Percentiles rank a stretch among this genome's conserved stretches.
phyloP scores from a whole-genome alignment of 2,329 filamentous ascomycete species.

The Colletotrichum lentis region DNA sequence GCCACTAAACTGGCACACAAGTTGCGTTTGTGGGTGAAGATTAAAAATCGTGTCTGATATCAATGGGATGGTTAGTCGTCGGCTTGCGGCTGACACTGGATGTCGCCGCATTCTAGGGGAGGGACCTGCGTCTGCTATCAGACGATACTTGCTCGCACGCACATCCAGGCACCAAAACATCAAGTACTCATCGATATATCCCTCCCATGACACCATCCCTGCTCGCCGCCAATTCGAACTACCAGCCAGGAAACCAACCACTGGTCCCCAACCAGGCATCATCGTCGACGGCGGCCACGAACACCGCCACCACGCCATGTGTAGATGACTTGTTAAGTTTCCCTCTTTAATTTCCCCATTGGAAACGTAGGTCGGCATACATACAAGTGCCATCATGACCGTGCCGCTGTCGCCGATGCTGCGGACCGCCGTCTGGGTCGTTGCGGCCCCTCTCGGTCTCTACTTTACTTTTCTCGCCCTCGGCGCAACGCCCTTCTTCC shows the following conservation, averaged over 20 bases:
- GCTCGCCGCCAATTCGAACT: conserved; percentile 36
- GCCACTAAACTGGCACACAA: too few relatives aligned
- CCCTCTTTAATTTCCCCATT: not conserved
- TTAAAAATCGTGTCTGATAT: conserved; percentile 12
- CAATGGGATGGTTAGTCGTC: conserved; percentile 25
- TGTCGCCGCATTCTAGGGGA: conserved; percentile 31
- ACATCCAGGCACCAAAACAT: fast-evolving
- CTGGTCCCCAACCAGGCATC: conserved; percentile 20
- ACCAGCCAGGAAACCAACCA: conserved; percentile 20
- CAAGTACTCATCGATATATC: conserved; percentile 12
- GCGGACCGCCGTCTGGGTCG: conserved; percentile 58
- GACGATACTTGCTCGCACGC: not conserved
- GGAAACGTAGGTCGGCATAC: too few relatives aligned
- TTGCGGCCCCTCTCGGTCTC: conserved; percentile 67
- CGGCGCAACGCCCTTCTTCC: conserved; percentile 73
- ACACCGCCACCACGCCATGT: conserved; percentile 24
- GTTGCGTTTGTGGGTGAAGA: not conserved
- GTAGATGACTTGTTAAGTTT: conserved; percentile 24
- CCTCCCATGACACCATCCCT: conserved; percentile 28
- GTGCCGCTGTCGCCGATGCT: conserved; percentile 46
- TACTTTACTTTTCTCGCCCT: conserved; percentile 74
- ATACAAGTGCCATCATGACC: conserved; percentile 41
- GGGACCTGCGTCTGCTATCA: conserved; percentile 6
- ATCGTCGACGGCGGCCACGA: conserved; percentile 15
- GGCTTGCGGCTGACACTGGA: conserved; percentile 33